A percentile compares a stretch with the other conserved stretches of the same genome.
These are phyloP conservation scores for Botryosphaeria dothidea DNA, from an alignment of 2,329 filamentous ascomycete species.

Conservation along the genomic window DNA sequence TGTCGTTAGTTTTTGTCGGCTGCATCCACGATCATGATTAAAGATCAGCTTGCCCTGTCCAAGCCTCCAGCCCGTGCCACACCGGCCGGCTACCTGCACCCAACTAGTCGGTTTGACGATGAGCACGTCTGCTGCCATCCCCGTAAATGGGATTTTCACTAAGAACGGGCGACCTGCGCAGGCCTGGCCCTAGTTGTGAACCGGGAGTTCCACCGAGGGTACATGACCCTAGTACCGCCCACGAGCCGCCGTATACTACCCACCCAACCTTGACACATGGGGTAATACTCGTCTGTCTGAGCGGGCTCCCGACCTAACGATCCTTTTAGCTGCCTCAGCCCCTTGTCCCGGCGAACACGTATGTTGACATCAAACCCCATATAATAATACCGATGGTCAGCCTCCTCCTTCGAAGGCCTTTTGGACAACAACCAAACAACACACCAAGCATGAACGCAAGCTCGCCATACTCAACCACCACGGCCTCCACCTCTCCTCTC, in stretches of 20 bases:
- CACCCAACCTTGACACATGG: conserved; percentile 20
- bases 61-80: conserved; percentile 36
- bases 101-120: conserved; percentile 20
- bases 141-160: conserved; percentile 20
- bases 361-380: conserved; percentile 17
- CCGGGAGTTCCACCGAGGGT: conserved; percentile 19
- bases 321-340: conserved; percentile 19
- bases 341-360: conserved; percentile 19
- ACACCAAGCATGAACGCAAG: conserved; percentile 28
- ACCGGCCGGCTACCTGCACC: conserved; percentile 20
- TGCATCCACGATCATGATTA: conserved; percentile 29
- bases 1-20: conserved; percentile 35
- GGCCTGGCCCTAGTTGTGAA: conserved; percentile 19
- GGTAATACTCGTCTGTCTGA: conserved; percentile 20
- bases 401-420: neutral
- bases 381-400: conserved; percentile 12
- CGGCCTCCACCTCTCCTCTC: conserved; percentile 17
- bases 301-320: conserved; percentile 18
- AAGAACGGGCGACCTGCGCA: conserved; percentile 17
- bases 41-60: conserved; percentile 36
- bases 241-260: conserved; percentile 20
- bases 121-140: conserved; percentile 20
- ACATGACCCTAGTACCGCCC: conserved; percentile 19
- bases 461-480: conserved; percentile 22
- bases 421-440: conserved; percentile 15